Evolutionary conservation across 2,329 filamentous ascomycete species (phyloP).

Genomic region (Calonectria pseudoreteaudii): DNA sequence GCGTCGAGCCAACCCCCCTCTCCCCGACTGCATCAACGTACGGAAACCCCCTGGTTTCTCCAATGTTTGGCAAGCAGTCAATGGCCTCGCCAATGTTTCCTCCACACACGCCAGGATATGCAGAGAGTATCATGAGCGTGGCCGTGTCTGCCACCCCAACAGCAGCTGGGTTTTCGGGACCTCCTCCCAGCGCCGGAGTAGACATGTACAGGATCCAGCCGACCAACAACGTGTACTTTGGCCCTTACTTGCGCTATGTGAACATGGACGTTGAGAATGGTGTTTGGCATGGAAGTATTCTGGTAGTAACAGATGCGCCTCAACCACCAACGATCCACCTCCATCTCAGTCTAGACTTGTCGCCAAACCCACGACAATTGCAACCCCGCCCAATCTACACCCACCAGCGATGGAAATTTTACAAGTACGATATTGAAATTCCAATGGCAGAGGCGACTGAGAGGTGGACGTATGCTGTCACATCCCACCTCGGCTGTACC

Average conservation of each 20-base stretch:
- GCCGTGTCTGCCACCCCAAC: conserved; percentile 79
- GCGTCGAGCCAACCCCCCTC: conserved; percentile 83
- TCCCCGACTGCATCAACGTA: conserved; percentile 85
- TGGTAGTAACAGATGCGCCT: conserved; percentile 90
- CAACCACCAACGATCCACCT: conserved; percentile 97
- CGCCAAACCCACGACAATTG: conserved; percentile 90
- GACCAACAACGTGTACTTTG: conserved; percentile 98
- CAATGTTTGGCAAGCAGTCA: conserved; percentile 67
- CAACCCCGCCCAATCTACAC: conserved; percentile 84
- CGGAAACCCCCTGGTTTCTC: conserved; percentile 78
- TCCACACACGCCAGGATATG: conserved; percentile 85
- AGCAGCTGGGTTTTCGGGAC: conserved; percentile 85
- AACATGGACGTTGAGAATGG: conserved; percentile 97
- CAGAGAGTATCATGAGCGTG: conserved; percentile 87
- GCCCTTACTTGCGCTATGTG: conserved; percentile 92
- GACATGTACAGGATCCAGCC: conserved; percentile 94
- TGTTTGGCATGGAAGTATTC: conserved; percentile 91
- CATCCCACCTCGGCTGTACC: conserved; percentile 96
- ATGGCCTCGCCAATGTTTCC: conserved; percentile 86
- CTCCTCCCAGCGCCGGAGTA: conserved; percentile 88
- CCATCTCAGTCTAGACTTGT: conserved; percentile 89
- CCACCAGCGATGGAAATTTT: conserved; percentile 95
- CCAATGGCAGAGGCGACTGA: conserved; percentile 88
- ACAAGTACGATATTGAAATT: conserved; percentile 91
- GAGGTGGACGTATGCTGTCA: conserved; percentile 98